Evolutionary conservation across 257 asterid genomes (phyloP), one percentile per base, ranked within the genome.

Genomic region (Vinca minor): DNA sequence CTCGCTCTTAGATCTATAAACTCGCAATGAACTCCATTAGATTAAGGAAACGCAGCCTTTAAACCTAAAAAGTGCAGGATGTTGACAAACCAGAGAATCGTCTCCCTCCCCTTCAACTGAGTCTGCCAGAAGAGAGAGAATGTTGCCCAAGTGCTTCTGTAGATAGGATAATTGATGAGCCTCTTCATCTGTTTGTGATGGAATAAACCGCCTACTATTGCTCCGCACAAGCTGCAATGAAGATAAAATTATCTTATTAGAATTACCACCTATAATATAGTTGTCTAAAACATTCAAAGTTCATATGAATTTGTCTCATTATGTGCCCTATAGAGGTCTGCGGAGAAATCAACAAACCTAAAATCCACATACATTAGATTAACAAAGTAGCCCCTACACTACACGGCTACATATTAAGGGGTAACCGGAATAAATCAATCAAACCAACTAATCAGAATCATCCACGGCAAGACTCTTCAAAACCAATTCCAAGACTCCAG

Each of bases 91-190:
- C 88, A 79, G 71, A 75, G 86, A 78, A 5, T 85, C 96, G 65
- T 87, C 91, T n/a, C 78, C 95, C 75, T 88, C 95, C 54, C 82
- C 94, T 72, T 87, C 95, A 5, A 75, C 74, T 17, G 88, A 52
- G 74, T 89, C 91, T 28, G 95, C 88, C 82, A 92, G 72, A 78
- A 92, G 98, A 61, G 96, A 85, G n/a, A 92, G 74, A 76, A 88
- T 85, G 78, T 87, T 86, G 62, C 90, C 86, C 6, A 87, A 65
- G 82, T 92, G 98, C 69, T 87, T 88, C 69, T 92, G 96, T 83
- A 92, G 79, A 78, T 88, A 92, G 64, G 95, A 92, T 45, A 92
- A 79, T 82, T 92, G 98, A 68, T 92, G 98, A 31, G 96, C 96
- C 81, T 92, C 95, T 71, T 88, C 98, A 49, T 92, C 98, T 20